Base-by-base conservation (phyloP, 495 filamentous ascomycete species). In the Trichoderma reesei region DNA sequence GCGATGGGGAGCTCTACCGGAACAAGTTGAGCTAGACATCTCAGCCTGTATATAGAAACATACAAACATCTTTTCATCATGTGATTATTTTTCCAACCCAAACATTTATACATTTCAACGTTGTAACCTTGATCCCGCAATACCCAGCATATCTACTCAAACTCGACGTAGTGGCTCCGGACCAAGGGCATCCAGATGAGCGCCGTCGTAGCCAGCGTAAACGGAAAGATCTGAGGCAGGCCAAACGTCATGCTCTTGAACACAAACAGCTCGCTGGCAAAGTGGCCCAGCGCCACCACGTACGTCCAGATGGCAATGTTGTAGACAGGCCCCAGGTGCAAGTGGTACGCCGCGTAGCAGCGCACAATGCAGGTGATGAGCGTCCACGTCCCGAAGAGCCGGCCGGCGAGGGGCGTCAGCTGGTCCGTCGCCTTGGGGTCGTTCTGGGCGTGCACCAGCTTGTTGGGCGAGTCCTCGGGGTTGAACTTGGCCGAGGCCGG, bases 381-480 rank as follows among this genome's bases (percentile, higher is more conserved):
- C 0, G 92, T 97, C 85, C 91, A 99, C 64, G 91, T 96, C 48
- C 91, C 95, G 72, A 98, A 97, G 10, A 90, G 83, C 62, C 94
- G 88, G 6, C 88, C 85, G 33, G 87, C 87, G 41, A 97, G 85
- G 5, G 87, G 80, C 3, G 87, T 90, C 31, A 86, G 85, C 67
- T 84, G 79, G 68, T 81, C 78, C 67, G 72, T 72, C 20, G 75
- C 73, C 72, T 76, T 73, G 74, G 82, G 72, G 66, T 76, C 62
- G 51, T 56, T 56, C 67, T 78, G 78, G 3, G 74, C 73, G 39
- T 73, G 76, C 64, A 82, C 77, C 72, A 78, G 67, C 64, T 76
- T 73, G 41, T 64, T 62, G 13, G 71, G 67, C 67, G 75, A 78
- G 68, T 81, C 75, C 38, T 82, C 78, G 5, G 78, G 78, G 64